Conservation (phyloP, 768 basidiomycete genomes). For the Podaxis pistillaris region DNA sequence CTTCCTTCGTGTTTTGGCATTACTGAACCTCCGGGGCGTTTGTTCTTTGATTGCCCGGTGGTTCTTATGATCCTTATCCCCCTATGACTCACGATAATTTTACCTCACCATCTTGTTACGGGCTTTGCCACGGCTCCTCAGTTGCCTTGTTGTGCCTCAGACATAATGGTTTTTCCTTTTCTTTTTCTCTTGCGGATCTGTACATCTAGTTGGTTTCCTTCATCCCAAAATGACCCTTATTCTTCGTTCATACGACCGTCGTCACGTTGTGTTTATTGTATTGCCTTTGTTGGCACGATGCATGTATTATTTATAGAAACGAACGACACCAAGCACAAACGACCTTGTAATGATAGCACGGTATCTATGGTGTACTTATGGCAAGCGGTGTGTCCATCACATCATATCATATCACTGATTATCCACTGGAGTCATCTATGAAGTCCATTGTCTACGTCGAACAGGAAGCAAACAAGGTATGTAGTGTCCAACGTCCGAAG, state of each 20-base stretch:
- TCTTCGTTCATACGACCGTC: neutral
- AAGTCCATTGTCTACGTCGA: neutral
- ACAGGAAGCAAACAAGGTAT: neutral
- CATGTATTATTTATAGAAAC: conserved; percentile 11
- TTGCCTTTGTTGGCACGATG: neutral
- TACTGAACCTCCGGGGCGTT: neutral
- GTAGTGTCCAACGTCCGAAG: neutral
- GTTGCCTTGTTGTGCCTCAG: neutral
- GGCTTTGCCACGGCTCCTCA: neutral
- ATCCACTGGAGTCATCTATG: neutral
- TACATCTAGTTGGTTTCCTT: neutral
- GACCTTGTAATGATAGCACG: conserved; percentile 6
- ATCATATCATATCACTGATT: conserved; percentile 7
- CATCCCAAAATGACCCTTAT: neutral
- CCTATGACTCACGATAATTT: neutral
- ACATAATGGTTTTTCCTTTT: neutral
- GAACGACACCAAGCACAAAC: neutral
- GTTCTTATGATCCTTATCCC: neutral
- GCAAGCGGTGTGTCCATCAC: neutral
- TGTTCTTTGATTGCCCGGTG: neutral
- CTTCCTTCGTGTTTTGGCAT: neutral
- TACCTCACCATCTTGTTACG: neutral
- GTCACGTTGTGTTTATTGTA: conserved; percentile 1
- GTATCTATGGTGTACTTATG: conserved; percentile 5
- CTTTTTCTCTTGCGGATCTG: neutral